phyloP scores from a whole-genome alignment of 2,329 filamentous ascomycete species.

The Dichotomopilus funicola region DNA sequence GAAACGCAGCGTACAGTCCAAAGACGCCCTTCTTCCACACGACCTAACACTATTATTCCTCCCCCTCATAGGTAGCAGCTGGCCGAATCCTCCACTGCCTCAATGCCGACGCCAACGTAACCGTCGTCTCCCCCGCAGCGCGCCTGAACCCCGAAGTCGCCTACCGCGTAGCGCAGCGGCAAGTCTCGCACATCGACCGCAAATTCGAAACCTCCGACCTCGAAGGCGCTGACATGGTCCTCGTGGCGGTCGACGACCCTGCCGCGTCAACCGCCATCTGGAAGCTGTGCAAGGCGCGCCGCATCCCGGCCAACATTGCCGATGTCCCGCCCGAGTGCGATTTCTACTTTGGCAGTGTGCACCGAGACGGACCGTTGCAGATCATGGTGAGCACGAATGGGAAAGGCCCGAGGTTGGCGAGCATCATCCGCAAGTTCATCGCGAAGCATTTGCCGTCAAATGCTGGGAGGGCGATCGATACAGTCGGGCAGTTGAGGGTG shows the following conservation, averaged over 20 bases:
- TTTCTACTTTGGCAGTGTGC: conserved; percentile 95
- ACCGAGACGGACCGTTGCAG: conserved; percentile 90
- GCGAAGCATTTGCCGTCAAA: conserved; percentile 68
- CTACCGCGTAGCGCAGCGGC: conserved; percentile 65
- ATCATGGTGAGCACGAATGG: conserved; percentile 99
- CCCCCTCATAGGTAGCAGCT: conserved; percentile 68
- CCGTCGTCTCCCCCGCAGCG: conserved; percentile 69
- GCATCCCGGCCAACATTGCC: conserved; percentile 88
- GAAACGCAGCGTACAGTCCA: neutral
- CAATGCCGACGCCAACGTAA: conserved; percentile 88
- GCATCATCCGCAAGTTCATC: conserved; percentile 76
- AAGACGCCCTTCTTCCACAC: neutral
- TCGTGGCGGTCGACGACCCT: conserved; percentile 89
- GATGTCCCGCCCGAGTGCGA: conserved; percentile 96
- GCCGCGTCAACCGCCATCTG: conserved; percentile 85
- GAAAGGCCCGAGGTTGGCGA: conserved; percentile 86
- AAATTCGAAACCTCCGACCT: conserved; percentile 83
- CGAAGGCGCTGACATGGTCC: conserved; percentile 75
- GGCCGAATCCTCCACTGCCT: conserved; percentile 90
- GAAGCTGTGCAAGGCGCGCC: conserved; percentile 81
- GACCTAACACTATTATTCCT: neutral
- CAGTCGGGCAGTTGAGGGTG: conserved; percentile 71
- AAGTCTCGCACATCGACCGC: conserved; percentile 75
- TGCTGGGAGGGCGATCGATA: conserved; percentile 77
- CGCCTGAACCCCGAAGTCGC: conserved; percentile 87